Conservation (phyloP, 2,329 filamentous ascomycete genomes). For the Davidsoniella australis region DNA sequence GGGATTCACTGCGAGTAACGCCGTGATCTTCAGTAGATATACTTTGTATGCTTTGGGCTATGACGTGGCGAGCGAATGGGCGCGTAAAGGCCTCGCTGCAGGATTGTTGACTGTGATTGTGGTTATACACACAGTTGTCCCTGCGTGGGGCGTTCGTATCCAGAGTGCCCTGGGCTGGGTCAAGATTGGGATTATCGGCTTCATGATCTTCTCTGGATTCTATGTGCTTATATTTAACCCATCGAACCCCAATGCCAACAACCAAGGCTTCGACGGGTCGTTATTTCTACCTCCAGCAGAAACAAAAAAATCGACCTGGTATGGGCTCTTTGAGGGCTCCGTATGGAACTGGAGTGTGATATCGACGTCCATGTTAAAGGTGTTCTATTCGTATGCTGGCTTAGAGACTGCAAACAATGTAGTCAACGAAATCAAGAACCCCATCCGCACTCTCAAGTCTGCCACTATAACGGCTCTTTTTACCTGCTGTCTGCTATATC, state of each 20-base stretch:
- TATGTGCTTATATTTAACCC: conserved; percentile 35
- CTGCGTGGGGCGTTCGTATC: conserved; percentile 37
- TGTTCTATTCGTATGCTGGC: conserved; percentile 53
- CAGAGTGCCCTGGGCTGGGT: conserved; percentile 47
- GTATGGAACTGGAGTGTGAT: conserved; percentile 53
- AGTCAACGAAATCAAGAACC: conserved; percentile 53
- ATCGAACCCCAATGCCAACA: not conserved
- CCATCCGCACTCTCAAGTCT: conserved; percentile 45
- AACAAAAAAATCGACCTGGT: conserved; percentile 23
- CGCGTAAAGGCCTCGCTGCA: conserved; percentile 38
- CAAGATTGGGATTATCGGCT: conserved; percentile 41
- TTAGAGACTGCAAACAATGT: conserved; percentile 53
- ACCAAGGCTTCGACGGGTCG: no score
- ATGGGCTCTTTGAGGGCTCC: conserved; percentile 43
- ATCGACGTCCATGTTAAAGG: conserved; percentile 50
- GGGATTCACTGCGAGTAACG: conserved; percentile 53
- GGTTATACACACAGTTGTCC: conserved; percentile 39
- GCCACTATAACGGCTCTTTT: conserved; percentile 42
- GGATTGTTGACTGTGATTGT: conserved; percentile 39
- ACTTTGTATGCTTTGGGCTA: conserved; percentile 39
- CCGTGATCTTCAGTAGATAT: conserved; percentile 52
- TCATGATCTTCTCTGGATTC: conserved; percentile 44
- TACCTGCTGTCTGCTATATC: conserved; percentile 45
- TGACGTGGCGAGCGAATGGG: conserved; percentile 23
- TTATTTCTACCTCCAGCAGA: conserved; percentile 5